Evolutionary conservation across 2,329 filamentous ascomycete genomes (phyloP).

Genomic region (Neopestalotiopsis rosae): DNA sequence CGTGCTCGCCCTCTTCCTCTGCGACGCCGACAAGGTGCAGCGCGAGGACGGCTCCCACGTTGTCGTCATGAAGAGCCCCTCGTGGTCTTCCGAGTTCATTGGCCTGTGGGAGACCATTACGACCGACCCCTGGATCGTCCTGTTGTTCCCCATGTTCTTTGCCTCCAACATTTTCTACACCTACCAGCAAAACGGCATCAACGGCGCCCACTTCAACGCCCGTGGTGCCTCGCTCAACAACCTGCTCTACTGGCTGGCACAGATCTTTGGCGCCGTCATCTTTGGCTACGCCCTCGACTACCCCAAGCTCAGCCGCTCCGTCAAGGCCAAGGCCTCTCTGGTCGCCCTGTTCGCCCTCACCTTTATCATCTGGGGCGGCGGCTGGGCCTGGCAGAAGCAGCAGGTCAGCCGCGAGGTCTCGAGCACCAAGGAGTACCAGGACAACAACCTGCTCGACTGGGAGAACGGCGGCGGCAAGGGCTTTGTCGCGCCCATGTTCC

Average conservation of each 20-base stretch:
- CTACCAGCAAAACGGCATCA: conserved; percentile 78
- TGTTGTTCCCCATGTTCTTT: conserved; percentile 81
- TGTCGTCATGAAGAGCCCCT: conserved; percentile 78
- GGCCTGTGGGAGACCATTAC: conserved; percentile 70
- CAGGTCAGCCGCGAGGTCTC: conserved; percentile 51
- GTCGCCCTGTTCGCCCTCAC: conserved; percentile 66
- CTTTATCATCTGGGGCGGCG: conserved; percentile 75
- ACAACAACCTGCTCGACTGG: conserved; percentile 56
- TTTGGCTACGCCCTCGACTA: conserved; percentile 71
- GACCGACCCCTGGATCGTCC: conserved; percentile 69
- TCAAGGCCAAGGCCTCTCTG: conserved; percentile 67
- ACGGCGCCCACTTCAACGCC: conserved; percentile 71
- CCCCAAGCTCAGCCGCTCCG: conserved; percentile 58
- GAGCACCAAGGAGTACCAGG: conserved; percentile 19
- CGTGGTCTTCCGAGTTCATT: conserved; percentile 72
- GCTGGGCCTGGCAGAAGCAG: conserved; percentile 70
- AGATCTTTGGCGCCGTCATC: conserved; percentile 73
- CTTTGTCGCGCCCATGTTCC: conserved; percentile 74
- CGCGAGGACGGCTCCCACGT: conserved; percentile 73
- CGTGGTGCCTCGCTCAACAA: conserved; percentile 75
- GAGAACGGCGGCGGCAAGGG: conserved; percentile 45
- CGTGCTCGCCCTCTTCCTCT: conserved; percentile 63
- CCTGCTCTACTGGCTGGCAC: conserved; percentile 72
- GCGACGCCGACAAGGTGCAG: conserved; percentile 69
- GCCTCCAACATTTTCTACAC: conserved; percentile 82